A percentile compares a stretch with the other conserved stretches of the same genome.
Evolutionary conservation across 352 stramenopile species (phyloP).

Genomic region (Phytopythium oedochilum): DNA sequence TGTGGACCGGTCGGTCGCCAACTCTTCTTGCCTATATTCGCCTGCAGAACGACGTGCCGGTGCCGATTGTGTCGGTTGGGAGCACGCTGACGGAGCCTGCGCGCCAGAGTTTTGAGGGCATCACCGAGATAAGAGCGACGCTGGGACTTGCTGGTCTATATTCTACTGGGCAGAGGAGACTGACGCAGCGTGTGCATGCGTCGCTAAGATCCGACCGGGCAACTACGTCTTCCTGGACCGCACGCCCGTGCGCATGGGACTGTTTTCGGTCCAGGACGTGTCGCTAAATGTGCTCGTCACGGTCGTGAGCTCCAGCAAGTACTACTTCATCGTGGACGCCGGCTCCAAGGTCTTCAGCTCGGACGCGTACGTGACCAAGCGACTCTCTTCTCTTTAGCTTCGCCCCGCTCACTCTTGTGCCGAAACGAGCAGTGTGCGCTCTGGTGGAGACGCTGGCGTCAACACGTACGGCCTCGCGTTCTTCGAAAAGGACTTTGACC

Average conservation of each 20-base stretch:
- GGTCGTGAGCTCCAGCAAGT: constrained; percentile 66
- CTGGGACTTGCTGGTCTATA: neutral
- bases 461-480: constrained; percentile 50
- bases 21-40: too few species aligned
- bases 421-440: constrained; percentile 2
- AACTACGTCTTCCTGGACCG: constrained; percentile 79
- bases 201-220: constrained; percentile 53
- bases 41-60: constrained; percentile 32
- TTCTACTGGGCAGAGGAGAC: neutral
- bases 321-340: constrained; percentile 72
- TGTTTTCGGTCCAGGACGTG: constrained; percentile 57
- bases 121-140: constrained; percentile 42
- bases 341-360: constrained; percentile 71
- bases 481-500: constrained; percentile 63
- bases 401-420: neutral
- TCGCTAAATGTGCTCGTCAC: constrained; percentile 52
- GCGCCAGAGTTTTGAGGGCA: constrained; percentile 54
- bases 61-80: constrained; percentile 55
- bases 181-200: neutral
- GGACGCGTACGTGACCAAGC: constrained; percentile 35
- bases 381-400: too few species aligned
- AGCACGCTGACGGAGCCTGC: constrained; percentile 64
- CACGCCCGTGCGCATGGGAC: constrained; percentile 60
- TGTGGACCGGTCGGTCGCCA: too few species aligned
- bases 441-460: neutral